Percentiles rank a stretch among this genome's conserved stretches.
Evolutionary conservation across 306 rosid species (phyloP).

Genomic region (Acacia crassicarpa): DNA sequence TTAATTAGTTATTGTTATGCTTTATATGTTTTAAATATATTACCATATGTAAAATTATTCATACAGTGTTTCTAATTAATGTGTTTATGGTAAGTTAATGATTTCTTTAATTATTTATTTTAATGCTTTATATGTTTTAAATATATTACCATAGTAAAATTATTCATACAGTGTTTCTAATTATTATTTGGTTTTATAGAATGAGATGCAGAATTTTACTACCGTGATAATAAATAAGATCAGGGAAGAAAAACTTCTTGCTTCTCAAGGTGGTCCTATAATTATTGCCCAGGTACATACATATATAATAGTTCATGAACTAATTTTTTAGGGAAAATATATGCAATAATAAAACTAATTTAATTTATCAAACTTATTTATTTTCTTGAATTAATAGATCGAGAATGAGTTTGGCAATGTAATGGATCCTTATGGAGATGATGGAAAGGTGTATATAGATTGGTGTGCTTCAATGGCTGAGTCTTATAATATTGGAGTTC

Average conservation of each 20-base stretch:
- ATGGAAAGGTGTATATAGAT: too few species aligned
- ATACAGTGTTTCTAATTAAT: too few species aligned
- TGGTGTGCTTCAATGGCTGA: too few species aligned
- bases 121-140: not conserved
- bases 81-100: conserved; percentile 48
- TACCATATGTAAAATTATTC: too few species aligned
- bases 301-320: not conserved
- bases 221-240: conserved; percentile 45
- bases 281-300: conserved; percentile 51
- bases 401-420: too few species aligned
- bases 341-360: not conserved
- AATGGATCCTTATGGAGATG: too few species aligned
- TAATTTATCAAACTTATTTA: not conserved
- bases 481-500: too few species aligned
- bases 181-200: conserved; percentile 27
- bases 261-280: conserved; percentile 16
- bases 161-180: too few species aligned
- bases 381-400: not conserved
- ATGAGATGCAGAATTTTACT: conserved; percentile 54
- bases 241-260: conserved; percentile 52
- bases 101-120: not conserved
- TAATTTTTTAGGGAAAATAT: not conserved
- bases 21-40: too few species aligned
- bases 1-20: too few species aligned
- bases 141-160: not conserved